Evolutionary conservation across 345 rosid genomes (phyloP).

Genomic region (Syzygium jambos): DNA sequence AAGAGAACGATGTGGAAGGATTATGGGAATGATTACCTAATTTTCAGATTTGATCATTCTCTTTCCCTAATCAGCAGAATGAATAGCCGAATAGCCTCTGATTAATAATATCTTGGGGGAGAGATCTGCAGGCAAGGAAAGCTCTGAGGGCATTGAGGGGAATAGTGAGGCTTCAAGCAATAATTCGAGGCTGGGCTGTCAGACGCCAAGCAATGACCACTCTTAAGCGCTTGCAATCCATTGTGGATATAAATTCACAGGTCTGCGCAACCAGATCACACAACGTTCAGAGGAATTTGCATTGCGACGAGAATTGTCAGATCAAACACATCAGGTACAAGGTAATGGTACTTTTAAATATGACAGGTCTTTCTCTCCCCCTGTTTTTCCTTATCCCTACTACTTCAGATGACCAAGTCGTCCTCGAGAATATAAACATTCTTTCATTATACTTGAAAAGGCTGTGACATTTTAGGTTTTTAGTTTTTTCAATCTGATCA

Average conservation of each 20-base stretch:
- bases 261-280: constrained; percentile 50
- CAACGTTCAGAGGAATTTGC: constrained; percentile 17
- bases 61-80: background rate
- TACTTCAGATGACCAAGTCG: background rate
- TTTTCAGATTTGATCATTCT: background rate
- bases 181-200: constrained; percentile 68
- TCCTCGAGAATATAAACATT: background rate
- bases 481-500: background rate
- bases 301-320: constrained; percentile 32
- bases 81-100: background rate
- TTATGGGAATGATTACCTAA: background rate
- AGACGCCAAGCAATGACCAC: constrained; percentile 79
- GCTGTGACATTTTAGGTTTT: background rate
- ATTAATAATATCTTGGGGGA: background rate
- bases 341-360: constrained; percentile 6
- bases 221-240: constrained; percentile 75
- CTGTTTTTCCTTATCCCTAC: background rate
- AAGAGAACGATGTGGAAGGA: background rate
- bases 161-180: constrained; percentile 86
- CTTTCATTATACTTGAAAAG: background rate
- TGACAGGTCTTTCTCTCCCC: background rate
- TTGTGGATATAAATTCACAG: constrained; percentile 72
- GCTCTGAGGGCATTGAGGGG: constrained; percentile 88
- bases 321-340: constrained; percentile 38
- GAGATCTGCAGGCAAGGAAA: constrained; percentile 61